Percentiles rank a stretch among this genome's conserved stretches.
These are phyloP conservation scores for Wilcoxina mikolae DNA, from an alignment of 495 filamentous ascomycete genomes.

Conservation along the genomic window DNA sequence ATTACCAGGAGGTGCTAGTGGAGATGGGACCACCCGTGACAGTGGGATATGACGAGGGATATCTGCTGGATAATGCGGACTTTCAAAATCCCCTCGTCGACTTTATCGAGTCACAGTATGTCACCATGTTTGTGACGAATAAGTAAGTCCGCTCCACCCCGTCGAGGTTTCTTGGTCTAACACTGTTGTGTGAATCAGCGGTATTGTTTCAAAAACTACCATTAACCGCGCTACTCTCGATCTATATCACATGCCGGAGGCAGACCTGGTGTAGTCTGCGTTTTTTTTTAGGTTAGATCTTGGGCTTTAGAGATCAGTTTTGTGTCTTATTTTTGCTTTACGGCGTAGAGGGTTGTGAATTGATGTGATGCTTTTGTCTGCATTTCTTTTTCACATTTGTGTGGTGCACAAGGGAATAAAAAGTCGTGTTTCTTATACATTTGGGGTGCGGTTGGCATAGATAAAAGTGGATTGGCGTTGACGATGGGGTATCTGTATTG, in stretches of 20 bases:
- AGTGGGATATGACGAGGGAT: conserved; percentile 18
- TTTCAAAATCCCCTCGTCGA: conserved; percentile 21
- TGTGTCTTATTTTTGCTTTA: too few species aligned
- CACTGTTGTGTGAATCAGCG: conserved; percentile 10
- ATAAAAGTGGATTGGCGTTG: too few species aligned
- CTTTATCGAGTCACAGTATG: conserved; percentile 15
- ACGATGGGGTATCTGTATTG: too few species aligned
- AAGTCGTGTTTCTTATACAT: too few species aligned
- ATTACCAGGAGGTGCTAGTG: conserved; percentile 3
- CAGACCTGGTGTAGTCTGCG: conserved; percentile 22
- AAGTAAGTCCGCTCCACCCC: conserved; percentile 13
- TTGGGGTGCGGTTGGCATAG: too few species aligned
- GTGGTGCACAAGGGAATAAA: too few species aligned
- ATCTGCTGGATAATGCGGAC: conserved; percentile 18
- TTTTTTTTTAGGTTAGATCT: too few species aligned
- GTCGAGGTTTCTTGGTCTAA: conserved; percentile 1
- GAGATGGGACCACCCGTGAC: conserved; percentile 11
- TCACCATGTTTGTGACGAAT: conserved; percentile 25
- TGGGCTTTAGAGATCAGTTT: too few species aligned
- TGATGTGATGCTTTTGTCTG: too few species aligned
- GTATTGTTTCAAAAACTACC: conserved; percentile 20
- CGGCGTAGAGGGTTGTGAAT: too few species aligned
- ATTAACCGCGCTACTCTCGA: conserved; percentile 25
- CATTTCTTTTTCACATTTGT: too few species aligned
- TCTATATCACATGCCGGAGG: conserved; percentile 26